Conservation (phyloP, 345 rosid species). For the Populus tremula region DNA sequence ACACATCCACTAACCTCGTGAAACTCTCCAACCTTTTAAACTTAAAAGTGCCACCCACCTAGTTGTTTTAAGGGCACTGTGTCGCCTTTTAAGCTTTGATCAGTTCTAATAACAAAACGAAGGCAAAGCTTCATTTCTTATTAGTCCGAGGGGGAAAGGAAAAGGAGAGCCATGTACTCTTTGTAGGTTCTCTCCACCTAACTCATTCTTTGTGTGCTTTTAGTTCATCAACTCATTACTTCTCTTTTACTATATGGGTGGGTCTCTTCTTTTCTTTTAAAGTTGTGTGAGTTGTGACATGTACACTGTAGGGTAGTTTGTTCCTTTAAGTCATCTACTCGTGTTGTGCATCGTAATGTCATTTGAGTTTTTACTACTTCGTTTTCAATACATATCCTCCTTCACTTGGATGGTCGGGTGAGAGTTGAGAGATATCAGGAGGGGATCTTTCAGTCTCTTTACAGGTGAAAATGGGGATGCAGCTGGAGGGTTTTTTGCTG, state of each 20-base stretch:
- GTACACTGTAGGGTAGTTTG: constrained; percentile 6
- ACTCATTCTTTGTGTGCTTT: constrained; percentile 2
- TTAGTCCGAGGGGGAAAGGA: not conserved
- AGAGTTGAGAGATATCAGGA: constrained; percentile 31
- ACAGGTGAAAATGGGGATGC: constrained; percentile 35
- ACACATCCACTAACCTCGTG: not conserved
- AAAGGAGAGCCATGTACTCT: not conserved
- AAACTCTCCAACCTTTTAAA: not conserved
- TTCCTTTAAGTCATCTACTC: constrained; percentile 28
- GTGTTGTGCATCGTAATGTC: constrained; percentile 14
- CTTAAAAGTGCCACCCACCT: not conserved
- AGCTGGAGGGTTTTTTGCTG: constrained; percentile 28
- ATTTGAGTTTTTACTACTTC: constrained; percentile 19
- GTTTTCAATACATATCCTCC: not conserved
- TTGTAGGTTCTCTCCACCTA: constrained; percentile 24
- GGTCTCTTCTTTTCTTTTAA: constrained; percentile 26
- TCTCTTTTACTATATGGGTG: constrained; percentile 31
- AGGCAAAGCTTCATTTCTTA: constrained; percentile 3
- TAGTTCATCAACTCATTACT: constrained; percentile 11
- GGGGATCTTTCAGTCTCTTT: constrained; percentile 16
- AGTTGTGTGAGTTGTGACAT: not conserved
- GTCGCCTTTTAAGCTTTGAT: constrained; percentile 25
- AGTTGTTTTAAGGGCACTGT: constrained; percentile 10
- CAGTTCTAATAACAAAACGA: constrained; percentile 9
- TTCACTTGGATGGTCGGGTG: constrained; percentile 20